Evolutionary conservation across 2,329 filamentous ascomycete species (phyloP).

Genomic region (Penicillium polonicum): DNA sequence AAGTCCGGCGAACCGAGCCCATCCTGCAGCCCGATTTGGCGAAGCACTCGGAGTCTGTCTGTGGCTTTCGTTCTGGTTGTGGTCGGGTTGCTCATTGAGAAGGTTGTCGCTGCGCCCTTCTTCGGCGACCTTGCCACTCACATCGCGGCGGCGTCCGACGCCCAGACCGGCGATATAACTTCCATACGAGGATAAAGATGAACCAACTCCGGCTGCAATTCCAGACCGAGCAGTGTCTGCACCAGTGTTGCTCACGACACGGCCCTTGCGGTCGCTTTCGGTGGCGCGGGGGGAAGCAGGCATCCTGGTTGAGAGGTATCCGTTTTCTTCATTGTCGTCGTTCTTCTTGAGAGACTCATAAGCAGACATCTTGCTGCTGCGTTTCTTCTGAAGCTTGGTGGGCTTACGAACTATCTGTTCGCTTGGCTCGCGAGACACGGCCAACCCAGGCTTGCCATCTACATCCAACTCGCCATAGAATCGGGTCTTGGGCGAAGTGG

Average conservation of each 20-base stretch:
- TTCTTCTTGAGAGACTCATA: conserved; percentile 38
- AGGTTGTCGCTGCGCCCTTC: conserved; percentile 41
- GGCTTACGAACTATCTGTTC: conserved; percentile 26
- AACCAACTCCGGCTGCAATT: conserved; percentile 27
- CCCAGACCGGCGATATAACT: conserved; percentile 46
- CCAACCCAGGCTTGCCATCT: conserved; percentile 24
- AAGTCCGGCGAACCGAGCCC: conserved; percentile 47
- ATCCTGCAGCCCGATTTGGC: conserved; percentile 43
- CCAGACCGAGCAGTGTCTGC: conserved; percentile 33
- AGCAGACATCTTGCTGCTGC: conserved; percentile 33
- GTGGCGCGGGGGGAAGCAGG: conserved; percentile 11
- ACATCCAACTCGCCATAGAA: conserved; percentile 43
- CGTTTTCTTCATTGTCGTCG: conserved; percentile 26
- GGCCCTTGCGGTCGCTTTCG: conserved; percentile 43
- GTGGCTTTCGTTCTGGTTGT: conserved; percentile 12
- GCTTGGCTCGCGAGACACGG: conserved; percentile 25
- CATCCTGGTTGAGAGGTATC: conserved; percentile 6
- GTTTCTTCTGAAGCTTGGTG: conserved; percentile 34
- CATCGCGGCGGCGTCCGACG: conserved; percentile 47
- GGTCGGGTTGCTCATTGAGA: conserved; percentile 15
- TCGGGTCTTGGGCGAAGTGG: conserved; percentile 34
- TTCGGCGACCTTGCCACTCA: conserved; percentile 49
- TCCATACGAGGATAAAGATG: conserved; percentile 40
- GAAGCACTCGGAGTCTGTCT: conserved; percentile 16
- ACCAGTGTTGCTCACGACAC: conserved; percentile 46